Evolutionary conservation across 2,329 filamentous ascomycete genomes (phyloP), one percentile per base, ranked within the genome.

Genomic region (Boeremia exigua): DNA sequence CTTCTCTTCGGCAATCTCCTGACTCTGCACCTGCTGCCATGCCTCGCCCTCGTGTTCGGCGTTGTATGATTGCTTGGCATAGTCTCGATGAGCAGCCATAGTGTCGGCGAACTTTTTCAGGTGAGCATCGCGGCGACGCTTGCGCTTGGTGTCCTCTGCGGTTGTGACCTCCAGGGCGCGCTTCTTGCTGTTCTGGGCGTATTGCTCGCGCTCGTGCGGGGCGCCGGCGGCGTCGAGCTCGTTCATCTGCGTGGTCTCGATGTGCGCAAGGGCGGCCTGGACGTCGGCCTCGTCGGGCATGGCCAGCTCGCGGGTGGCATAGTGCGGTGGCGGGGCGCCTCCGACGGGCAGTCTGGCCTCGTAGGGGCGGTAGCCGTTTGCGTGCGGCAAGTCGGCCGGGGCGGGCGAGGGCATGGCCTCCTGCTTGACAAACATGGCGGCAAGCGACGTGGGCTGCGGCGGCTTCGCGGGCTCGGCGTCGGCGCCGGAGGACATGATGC

Each of bases 1-100:
- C 79, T 99, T 99, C 77, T 99, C 95, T 58, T 94, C 92, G 58
- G 90, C 89, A 7, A 97, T 83, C 74, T 97, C 94, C 63, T 92
- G 91, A 59, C 92, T 89, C 63, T 95, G 90, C 2, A 98, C 94
- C 67, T 96, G 89, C 48, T 90, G 86, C 56, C 94, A 84, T 1
- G 95, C 94, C 36, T 90, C 88, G 15, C 90, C 86, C 70, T 92
- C 93, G 73, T 95, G 88, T 40, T 88, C 80, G 12, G 89, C 83
- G 56, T 91, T 86, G 73, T 91, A 97, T 29, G 91, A 87, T 48
- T 88, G 83, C 68, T 90, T 90, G 34, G 91, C 91, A 15, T 86
- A 82, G 46, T 87, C 83, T 45, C 88, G 86, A 67, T 94, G 90
- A 38, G 81, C 81, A 50, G 82, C 81, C 46, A 97, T 84, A 48